Conservation (phyloP, 306 rosid species). For the Quillaja saponaria region DNA sequence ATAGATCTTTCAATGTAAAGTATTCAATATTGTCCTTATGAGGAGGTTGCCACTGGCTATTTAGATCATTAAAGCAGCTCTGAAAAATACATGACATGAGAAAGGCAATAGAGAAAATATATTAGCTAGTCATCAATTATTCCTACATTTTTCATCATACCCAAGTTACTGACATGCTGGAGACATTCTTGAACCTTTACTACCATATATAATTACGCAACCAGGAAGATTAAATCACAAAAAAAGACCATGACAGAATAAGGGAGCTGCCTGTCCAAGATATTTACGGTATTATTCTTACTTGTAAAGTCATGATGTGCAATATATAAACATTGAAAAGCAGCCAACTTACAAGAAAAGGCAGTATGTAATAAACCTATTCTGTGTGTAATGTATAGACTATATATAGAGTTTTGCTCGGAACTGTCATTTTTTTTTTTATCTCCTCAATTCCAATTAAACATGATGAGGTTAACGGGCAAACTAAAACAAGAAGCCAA, state of each 20-base stretch:
- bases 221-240: not conserved
- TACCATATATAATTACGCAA: not conserved
- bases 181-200: not conserved
- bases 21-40: conserved; percentile 50
- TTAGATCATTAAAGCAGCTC: conserved; percentile 55
- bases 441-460: not conserved
- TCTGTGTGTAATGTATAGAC: too few relatives aligned
- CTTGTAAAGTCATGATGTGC: too few relatives aligned
- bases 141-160: not conserved
- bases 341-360: conserved; percentile 9
- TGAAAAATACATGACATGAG: conserved; percentile 29
- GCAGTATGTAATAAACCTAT: conserved; percentile 1
- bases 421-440: too few relatives aligned
- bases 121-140: conserved; percentile 6
- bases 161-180: not conserved
- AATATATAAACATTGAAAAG: conserved; percentile 14
- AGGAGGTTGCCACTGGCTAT: conserved; percentile 55
- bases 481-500: conserved; percentile 11
- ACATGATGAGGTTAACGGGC: not conserved
- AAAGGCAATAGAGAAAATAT: conserved; percentile 12
- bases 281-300: too few relatives aligned
- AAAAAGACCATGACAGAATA: not conserved
- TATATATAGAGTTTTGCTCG: too few relatives aligned
- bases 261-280: conserved; percentile 4
- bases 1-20: conserved; percentile 60